Percentiles rank a stretch among this genome's conserved stretches.
Evolutionary conservation across 2,329 filamentous ascomycete genomes (phyloP).

Genomic region (Myrmaecium sp.): DNA sequence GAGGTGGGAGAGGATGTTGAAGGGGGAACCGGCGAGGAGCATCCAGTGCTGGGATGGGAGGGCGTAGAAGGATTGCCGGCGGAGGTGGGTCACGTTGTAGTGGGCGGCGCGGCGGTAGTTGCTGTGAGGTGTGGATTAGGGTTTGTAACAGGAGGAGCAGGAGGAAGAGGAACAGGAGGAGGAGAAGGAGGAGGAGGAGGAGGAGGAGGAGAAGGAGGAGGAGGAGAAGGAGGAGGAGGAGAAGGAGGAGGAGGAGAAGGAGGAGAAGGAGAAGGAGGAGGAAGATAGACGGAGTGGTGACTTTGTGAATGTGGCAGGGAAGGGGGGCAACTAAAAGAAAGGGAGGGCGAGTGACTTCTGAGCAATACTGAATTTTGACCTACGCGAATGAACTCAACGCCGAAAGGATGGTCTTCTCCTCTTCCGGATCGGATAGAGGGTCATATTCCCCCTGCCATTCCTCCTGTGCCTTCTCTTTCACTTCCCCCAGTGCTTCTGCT

Average conservation of each 20-base stretch:
- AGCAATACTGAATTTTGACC: no score
- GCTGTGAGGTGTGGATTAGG: no score
- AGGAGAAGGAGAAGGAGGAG: constrained; percentile 9
- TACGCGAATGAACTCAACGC: constrained; percentile 83
- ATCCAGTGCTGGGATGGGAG: constrained; percentile 71
- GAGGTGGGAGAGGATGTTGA: constrained; percentile 66
- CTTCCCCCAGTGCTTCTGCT: no score
- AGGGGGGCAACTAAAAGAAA: constrained; percentile 2
- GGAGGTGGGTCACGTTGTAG: constrained; percentile 77
- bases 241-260: constrained; percentile 8
- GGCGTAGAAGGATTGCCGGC: constrained; percentile 85
- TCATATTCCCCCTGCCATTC: constrained; percentile 47
- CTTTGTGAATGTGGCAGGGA: background rate
- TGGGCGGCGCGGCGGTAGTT: constrained; percentile 77
- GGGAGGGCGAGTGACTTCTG: no score
- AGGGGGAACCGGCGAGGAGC: constrained; percentile 63
- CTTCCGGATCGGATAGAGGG: constrained; percentile 57
- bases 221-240: constrained; percentile 14
- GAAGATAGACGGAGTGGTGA: background rate
- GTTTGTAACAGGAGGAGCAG: no score
- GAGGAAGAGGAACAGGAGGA: constrained; percentile 27
- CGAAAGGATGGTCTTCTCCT: constrained; percentile 61
- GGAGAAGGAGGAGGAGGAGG: constrained; percentile 15
- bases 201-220: constrained; percentile 10
- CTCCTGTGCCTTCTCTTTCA: no score